These are phyloP conservation scores for Onygenales sp. DNA, from an alignment of 2,329 filamentous ascomycete genomes.

Conservation along the genomic window DNA sequence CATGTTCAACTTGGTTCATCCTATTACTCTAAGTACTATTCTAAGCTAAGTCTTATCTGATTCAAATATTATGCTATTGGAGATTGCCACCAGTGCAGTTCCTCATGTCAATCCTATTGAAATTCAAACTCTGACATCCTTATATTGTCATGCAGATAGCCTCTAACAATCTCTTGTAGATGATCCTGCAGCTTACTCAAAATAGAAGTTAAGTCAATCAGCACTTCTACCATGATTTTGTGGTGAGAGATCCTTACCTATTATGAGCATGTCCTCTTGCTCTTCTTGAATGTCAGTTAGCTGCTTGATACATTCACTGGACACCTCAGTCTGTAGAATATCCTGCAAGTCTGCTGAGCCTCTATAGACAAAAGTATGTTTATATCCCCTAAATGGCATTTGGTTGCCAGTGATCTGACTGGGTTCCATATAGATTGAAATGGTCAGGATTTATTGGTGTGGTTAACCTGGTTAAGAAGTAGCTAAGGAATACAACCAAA, in stretches of 20 bases:
- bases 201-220: neutral
- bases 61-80: no score
- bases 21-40: no score
- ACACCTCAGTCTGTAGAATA: slow-evolving; percentile 15
- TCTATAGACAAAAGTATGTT: slow-evolving; percentile 16
- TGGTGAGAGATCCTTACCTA: slow-evolving; percentile 13
- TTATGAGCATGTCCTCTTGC: slow-evolving; percentile 13
- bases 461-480: slow-evolving; percentile 8
- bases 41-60: no score
- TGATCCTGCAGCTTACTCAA: neutral
- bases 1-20: no score
- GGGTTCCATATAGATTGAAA: slow-evolving; percentile 17
- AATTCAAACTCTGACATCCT: neutral
- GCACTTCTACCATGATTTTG: neutral
- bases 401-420: slow-evolving; percentile 9
- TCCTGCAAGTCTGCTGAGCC: slow-evolving; percentile 13
- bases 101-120: neutral
- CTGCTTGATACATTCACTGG: slow-evolving; percentile 14
- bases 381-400: slow-evolving; percentile 14
- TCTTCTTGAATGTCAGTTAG: slow-evolving; percentile 13
- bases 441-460: slow-evolving; percentile 15
- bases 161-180: neutral
- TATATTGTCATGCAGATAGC: neutral
- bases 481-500: neutral
- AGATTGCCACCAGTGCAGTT: no score